Conservation (phyloP, 805 yeast species). For the Cyberlindnera euphorbiiphila region DNA sequence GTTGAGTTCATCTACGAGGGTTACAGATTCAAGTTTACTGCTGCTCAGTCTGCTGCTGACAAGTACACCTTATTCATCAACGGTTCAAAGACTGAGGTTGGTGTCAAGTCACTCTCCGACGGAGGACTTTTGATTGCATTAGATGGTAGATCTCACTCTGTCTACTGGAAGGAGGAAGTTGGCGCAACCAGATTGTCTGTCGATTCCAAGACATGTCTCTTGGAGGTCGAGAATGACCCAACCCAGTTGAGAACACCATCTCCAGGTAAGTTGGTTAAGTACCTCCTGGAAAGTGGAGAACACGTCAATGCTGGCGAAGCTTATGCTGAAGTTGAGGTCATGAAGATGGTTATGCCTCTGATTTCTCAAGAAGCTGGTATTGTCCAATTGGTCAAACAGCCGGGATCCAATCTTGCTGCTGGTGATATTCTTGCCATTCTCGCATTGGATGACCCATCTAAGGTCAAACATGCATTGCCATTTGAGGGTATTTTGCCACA, state of each 20-base stretch:
- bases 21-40: slow-evolving; percentile 88
- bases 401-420: slow-evolving; percentile 94
- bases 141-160: slow-evolving; percentile 91
- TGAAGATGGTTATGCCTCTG: slow-evolving; percentile 99
- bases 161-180: slow-evolving; percentile 98
- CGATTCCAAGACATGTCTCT: slow-evolving; percentile 88
- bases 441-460: slow-evolving; percentile 93
- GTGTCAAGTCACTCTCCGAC: slow-evolving; percentile 85
- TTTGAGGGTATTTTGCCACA: slow-evolving; percentile 92
- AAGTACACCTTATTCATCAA: slow-evolving; percentile 86
- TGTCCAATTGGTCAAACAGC: slow-evolving; percentile 91
- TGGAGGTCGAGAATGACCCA: slow-evolving; percentile 96
- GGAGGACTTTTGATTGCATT: slow-evolving; percentile 88
- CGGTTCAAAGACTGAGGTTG: slow-evolving; percentile 86
- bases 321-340: slow-evolving; percentile 97
- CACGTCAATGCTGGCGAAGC: slow-evolving; percentile 89
- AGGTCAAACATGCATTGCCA: slow-evolving; percentile 94
- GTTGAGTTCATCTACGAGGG: slow-evolving; percentile 96
- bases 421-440: slow-evolving; percentile 96
- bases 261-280: slow-evolving; percentile 95
- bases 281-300: slow-evolving; percentile 92
- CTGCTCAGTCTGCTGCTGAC: slow-evolving; percentile 86
- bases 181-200: slow-evolving; percentile 92
- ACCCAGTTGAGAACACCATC: slow-evolving; percentile 98
- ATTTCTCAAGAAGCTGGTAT: slow-evolving; percentile 91